Conservation (phyloP, 2,329 filamentous ascomycete genomes). For the Cryphonectria radicalis region DNA sequence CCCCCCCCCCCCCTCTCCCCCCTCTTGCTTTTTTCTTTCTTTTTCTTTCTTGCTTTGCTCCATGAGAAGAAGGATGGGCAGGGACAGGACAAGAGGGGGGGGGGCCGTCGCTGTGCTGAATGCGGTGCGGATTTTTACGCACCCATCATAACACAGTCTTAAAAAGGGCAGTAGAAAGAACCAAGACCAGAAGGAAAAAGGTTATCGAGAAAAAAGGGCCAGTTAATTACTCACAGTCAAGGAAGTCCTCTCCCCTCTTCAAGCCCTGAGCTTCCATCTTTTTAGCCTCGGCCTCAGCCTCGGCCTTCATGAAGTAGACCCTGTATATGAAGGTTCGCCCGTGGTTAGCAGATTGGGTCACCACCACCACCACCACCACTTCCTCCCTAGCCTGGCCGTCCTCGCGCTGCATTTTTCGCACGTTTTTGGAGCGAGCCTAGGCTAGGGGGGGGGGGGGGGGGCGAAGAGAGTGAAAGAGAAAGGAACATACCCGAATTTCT, state of each 20-base stretch:
- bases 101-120: background rate
- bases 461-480: background rate
- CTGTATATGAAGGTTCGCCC: conserved; percentile 13
- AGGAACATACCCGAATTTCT: conserved; percentile 39
- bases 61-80: background rate
- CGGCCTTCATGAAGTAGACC: conserved; percentile 45
- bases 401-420: background rate
- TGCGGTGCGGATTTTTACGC: too few species aligned
- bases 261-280: conserved; percentile 44
- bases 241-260: conserved; percentile 45
- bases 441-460: too few species aligned
- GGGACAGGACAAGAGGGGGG: too few species aligned
- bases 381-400: background rate
- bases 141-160: too few species aligned
- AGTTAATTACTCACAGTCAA: conserved; percentile 37
- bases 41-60: background rate
- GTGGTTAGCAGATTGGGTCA: background rate
- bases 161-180: background rate
- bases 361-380: background rate
- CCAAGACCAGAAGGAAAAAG: background rate
- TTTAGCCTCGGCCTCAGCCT: conserved; percentile 46
- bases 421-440: background rate
- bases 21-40: background rate
- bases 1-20: background rate
- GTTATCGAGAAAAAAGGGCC: too few species aligned